These are phyloP conservation scores for Xylaria sp. DNA, from an alignment of 2,329 filamentous ascomycete species.

Conservation along the genomic window DNA sequence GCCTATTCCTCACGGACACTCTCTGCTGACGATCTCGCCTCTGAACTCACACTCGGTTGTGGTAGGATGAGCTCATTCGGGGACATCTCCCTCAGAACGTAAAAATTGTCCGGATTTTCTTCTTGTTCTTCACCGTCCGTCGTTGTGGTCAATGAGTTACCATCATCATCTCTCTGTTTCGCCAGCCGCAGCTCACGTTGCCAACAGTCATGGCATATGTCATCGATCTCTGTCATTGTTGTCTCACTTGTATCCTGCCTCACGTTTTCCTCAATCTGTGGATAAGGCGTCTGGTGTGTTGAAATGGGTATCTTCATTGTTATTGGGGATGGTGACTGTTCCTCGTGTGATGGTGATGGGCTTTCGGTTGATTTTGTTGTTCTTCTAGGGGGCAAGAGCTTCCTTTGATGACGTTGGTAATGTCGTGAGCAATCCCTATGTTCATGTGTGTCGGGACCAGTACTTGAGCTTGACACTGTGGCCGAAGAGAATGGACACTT, in stretches of 20 bases:
- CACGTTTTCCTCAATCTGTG: not conserved
- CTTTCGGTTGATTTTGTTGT: not conserved
- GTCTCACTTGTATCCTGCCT: not conserved
- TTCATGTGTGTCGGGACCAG: not conserved
- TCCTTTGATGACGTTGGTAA: constrained; percentile 24
- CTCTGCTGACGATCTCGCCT: constrained; percentile 4
- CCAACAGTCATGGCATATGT: constrained; percentile 44
- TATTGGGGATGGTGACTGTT: not conserved
- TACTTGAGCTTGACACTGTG: not conserved
- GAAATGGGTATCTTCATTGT: not conserved
- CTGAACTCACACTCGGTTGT: not conserved
- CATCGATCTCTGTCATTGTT: constrained; percentile 29
- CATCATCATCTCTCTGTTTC: constrained; percentile 3
- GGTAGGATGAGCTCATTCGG: constrained; percentile 21
- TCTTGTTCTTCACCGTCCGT: not conserved
- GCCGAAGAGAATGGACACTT: constrained; percentile 31
- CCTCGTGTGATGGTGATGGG: not conserved
- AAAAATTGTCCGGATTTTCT: not conserved
- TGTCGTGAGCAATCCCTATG: constrained; percentile 20
- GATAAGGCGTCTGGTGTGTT: not conserved
- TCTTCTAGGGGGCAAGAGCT: constrained; percentile 2
- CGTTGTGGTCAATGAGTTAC: not conserved
- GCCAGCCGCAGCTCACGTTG: constrained; percentile 10
- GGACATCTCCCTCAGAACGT: constrained; percentile 24
- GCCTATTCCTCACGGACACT: not conserved